A percentile compares a stretch with the other conserved stretches of the same genome.
These are phyloP conservation scores for Psilocybe cubensis DNA, from an alignment of 768 basidiomycete species.

Conservation along the genomic window DNA sequence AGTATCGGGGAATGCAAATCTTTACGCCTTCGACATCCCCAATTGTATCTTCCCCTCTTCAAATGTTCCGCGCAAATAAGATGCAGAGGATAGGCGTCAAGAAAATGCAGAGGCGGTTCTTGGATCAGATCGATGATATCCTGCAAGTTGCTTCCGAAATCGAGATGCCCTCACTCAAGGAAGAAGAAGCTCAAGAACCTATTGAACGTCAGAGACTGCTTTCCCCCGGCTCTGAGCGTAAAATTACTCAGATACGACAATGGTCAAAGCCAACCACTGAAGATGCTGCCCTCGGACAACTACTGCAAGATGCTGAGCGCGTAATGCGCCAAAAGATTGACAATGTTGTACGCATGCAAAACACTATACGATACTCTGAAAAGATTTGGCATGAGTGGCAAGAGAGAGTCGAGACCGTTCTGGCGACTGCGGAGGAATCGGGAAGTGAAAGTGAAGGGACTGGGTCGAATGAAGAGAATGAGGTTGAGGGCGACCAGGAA, in stretches of 20 bases:
- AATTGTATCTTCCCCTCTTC: conserved; percentile 72
- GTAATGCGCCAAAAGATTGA: conserved; percentile 94
- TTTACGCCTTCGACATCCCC: conserved; percentile 76
- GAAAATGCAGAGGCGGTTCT: conserved; percentile 77
- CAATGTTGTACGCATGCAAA: conserved; percentile 94
- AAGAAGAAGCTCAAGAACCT: conserved; percentile 89
- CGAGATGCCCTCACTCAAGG: conserved; percentile 85
- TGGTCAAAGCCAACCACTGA: conserved; percentile 89
- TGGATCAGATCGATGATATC: conserved; percentile 89
- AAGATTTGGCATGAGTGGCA: conserved; percentile 98
- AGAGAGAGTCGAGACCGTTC: conserved; percentile 74
- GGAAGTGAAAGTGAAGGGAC: conserved; percentile 51
- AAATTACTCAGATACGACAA: conserved; percentile 78
- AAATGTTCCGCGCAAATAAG: conserved; percentile 75
- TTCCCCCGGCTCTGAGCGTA: conserved; percentile 87
- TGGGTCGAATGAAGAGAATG: conserved; percentile 46
- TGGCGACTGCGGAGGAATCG: conserved; percentile 58
- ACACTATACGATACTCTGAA: conserved; percentile 95
- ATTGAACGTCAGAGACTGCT: conserved; percentile 92
- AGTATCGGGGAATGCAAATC: conserved; percentile 89
- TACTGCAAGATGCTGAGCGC: conserved; percentile 87
- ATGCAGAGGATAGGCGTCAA: conserved; percentile 81
- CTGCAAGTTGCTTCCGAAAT: conserved; percentile 80
- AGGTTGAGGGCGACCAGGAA: conserved; percentile 31
- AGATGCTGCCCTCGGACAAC: conserved; percentile 80